Base-by-base conservation (phyloP, 345 rosid genomes). In the Erysimum cheiranthoides region DNA sequence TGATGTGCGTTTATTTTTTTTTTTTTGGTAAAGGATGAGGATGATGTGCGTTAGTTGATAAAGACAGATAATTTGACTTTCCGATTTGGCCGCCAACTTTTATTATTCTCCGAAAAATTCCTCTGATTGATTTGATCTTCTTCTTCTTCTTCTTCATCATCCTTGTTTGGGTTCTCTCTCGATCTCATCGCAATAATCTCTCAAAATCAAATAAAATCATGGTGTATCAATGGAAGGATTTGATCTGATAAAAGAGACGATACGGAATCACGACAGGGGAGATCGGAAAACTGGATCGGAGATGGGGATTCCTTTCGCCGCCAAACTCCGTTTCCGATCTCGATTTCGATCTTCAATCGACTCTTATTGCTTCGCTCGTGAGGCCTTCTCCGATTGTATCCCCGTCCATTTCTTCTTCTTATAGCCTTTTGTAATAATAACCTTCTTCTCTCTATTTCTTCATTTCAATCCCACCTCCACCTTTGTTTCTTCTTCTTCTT, bases 371-470 rank as follows among this genome's bases (percentile, higher is more conserved):
- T 60, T 77, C n/a, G 81, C 83, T 66, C 68, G 74, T 60, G 85
- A 83, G 68, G 83, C 85, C 8, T 83, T 83, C 83, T 83, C 81
- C 73, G 85, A 83, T 68, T 40, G 36, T 40, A 57, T 18, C 36
- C 73, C 62, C 40, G 10, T 75, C 66, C 28, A 57, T 57, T 61
- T 51, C 49, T 61, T 42, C 75, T 34, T 73, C 47, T 68, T 73
- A 31, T 73, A 65, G n/a, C 61, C 73, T 66, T 25, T 17, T 57
- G 14, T 56, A 17, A 31, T 18, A 47, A 47, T 47, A 47, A 47
- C 21, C 52, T 47, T 4, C 28, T 36, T 18, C 8, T 17, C 51
- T 27, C 32, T 9, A 10, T 52, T n/a, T n/a, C 10, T 21, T 32
- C 6, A 5, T 43, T 11, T 34, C 57, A 52, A 73, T 25, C 50